These are phyloP conservation scores for Dictyostelium capitatum DNA, from an alignment of 78 protist species.

Conservation along the genomic window DNA sequence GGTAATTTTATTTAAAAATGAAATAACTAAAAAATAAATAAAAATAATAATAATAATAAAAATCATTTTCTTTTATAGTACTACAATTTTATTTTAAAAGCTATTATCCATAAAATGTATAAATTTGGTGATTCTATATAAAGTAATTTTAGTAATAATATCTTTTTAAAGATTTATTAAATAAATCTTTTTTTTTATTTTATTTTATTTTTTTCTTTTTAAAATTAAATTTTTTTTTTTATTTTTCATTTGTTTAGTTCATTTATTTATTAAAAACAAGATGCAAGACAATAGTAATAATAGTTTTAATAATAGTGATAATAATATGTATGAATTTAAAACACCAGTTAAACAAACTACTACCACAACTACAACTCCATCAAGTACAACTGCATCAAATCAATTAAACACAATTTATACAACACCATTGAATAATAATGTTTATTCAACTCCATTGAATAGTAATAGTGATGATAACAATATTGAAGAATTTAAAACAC, in stretches of 20 bases:
- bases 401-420: background rate
- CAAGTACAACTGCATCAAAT: too few species aligned
- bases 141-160: too few species aligned
- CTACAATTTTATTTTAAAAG: too few species aligned
- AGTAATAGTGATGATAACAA: too few species aligned
- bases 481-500: background rate
- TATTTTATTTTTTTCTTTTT: background rate
- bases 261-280: background rate
- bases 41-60: too few species aligned
- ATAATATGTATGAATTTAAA: background rate
- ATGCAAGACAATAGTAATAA: background rate
- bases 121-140: too few species aligned
- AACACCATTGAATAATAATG: background rate
- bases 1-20: too few species aligned
- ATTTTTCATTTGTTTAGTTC: background rate
- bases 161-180: too few species aligned
- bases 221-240: background rate
- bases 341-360: background rate
- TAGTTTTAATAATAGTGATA: background rate
- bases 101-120: too few species aligned
- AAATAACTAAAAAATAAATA: too few species aligned
- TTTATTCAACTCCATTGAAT: background rate
- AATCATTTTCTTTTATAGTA: too few species aligned
- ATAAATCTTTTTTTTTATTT: too few species aligned
- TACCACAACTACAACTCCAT: background rate